A percentile compares a stretch with the other conserved stretches of the same genome.
Evolutionary conservation across 371 early-diverging fungal genomes (phyloP).

Genomic region (Choanephora cucurbitarum): DNA sequence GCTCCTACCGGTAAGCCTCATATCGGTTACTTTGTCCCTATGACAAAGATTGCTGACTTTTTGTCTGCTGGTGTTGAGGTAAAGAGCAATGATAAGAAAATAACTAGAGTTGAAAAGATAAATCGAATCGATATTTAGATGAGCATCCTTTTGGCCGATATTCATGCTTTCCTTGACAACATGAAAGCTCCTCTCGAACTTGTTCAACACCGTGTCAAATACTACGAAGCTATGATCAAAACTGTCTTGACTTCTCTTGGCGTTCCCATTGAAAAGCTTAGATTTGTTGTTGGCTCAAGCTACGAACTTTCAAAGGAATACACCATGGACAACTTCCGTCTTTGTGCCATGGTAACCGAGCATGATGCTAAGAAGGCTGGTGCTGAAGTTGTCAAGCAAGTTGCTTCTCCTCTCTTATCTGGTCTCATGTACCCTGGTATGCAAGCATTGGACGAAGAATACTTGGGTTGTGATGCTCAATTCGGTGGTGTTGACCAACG

Average conservation of each 20-base stretch:
- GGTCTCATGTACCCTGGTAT: constrained; percentile 98
- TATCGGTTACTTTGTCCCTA: constrained; percentile 98
- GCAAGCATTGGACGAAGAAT: constrained; percentile 99
- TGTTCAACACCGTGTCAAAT: constrained; percentile 86
- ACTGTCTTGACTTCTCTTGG: constrained; percentile 89
- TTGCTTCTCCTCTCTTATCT: constrained; percentile 91
- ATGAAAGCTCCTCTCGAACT: constrained; percentile 98
- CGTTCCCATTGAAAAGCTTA: constrained; percentile 90
- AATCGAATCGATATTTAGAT: constrained; percentile 57
- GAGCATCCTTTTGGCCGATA: constrained; percentile 95
- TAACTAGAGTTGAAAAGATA: not conserved
- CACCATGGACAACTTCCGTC: constrained; percentile 93
- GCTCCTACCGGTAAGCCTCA: constrained; percentile 99
- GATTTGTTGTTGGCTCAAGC: constrained; percentile 92
- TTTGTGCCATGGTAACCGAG: constrained; percentile 89
- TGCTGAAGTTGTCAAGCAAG: constrained; percentile 99
- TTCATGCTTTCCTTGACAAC: constrained; percentile 99
- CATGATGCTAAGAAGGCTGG: constrained; percentile 99
- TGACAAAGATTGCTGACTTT: constrained; percentile 99
- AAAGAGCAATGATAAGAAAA: constrained; percentile 6
- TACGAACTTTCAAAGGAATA: constrained; percentile 92
- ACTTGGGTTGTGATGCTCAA: constrained; percentile 97
- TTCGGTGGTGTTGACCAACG: constrained; percentile 99
- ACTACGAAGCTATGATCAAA: constrained; percentile 96
- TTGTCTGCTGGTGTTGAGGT: constrained; percentile 84